Conservation (phyloP, 176 grass and related monocot genomes). For the Elaeis guineensis region DNA sequence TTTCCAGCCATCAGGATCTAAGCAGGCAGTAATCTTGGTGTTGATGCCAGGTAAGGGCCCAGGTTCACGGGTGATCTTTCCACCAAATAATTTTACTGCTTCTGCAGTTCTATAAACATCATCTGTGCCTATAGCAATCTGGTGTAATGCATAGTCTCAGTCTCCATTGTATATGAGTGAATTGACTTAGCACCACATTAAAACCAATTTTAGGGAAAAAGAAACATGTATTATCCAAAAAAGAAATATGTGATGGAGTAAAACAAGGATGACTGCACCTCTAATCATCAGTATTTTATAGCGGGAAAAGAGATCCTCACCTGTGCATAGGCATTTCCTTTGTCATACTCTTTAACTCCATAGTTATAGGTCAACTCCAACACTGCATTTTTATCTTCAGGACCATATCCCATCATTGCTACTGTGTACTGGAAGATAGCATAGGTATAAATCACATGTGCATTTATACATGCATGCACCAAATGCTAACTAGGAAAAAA, state of each 20-base stretch:
- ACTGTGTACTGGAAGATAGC: conserved; percentile 33
- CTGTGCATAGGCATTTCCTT: conserved; percentile 53
- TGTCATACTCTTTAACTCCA: conserved; percentile 44
- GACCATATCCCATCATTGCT: conserved; percentile 61
- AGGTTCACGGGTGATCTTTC: conserved; percentile 72
- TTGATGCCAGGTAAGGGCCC: conserved; percentile 85
- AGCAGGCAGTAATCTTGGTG: conserved; percentile 90
- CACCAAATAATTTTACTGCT: conserved; percentile 59
- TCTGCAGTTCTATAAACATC: conserved; percentile 98
- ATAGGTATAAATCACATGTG: not conserved
- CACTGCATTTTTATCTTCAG: conserved; percentile 55
- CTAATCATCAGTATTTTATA: not conserved
- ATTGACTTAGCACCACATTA: no score
- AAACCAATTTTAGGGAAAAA: no score
- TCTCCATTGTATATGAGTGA: no score
- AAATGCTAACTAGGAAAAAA: no score
- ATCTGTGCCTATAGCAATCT: conserved; percentile 95
- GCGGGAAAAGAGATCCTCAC: conserved; percentile 1
- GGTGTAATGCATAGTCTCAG: not conserved
- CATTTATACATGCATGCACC: no score
- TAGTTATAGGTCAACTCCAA: conserved; percentile 72
- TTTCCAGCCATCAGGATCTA: conserved; percentile 97
- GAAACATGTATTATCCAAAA: no score
- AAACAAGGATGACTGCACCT: not conserved
- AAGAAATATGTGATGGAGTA: not conserved